These are phyloP conservation scores for Lactarius sanguifluus DNA, from an alignment of 768 basidiomycete species.

Conservation along the genomic window DNA sequence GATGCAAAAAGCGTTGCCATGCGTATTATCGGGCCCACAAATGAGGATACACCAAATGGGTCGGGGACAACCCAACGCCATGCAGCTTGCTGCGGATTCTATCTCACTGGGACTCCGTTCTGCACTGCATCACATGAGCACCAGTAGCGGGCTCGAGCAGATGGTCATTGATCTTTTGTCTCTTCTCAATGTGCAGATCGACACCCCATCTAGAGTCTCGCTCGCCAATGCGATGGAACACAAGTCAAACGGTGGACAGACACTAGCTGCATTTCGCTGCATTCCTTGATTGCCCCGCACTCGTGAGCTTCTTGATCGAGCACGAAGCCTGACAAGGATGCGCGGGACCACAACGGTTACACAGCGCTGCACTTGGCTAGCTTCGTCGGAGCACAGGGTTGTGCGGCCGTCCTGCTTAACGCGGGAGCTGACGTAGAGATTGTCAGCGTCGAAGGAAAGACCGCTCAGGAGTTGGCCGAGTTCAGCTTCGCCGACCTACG, in stretches of 20 bases:
- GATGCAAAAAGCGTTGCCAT: slow-evolving; percentile 92
- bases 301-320: slow-evolving; percentile 69
- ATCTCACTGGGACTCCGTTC: slow-evolving; percentile 55
- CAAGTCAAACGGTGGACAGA: slow-evolving; percentile 72
- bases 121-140: slow-evolving; percentile 55
- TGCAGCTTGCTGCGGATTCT: slow-evolving; percentile 51
- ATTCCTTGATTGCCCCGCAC: slow-evolving; percentile 70
- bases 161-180: slow-evolving; percentile 80
- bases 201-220: slow-evolving; percentile 43
- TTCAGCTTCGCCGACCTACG: slow-evolving; percentile 46
- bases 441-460: slow-evolving; percentile 70
- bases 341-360: slow-evolving; percentile 84
- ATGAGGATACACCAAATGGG: slow-evolving; percentile 45
- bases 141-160: slow-evolving; percentile 62
- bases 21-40: slow-evolving; percentile 83
- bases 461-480: slow-evolving; percentile 57
- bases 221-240: slow-evolving; percentile 64
- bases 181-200: slow-evolving; percentile 65
- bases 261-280: slow-evolving; percentile 85
- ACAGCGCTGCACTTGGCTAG: slow-evolving; percentile 89
- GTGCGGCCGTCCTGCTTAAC: slow-evolving; percentile 63
- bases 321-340: slow-evolving; percentile 79
- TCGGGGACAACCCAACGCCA: slow-evolving; percentile 22
- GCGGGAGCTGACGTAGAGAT: slow-evolving; percentile 81
- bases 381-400: slow-evolving; percentile 59